Base-by-base conservation (phyloP, 2,329 filamentous ascomycete species). In the Alternaria rosae region DNA sequence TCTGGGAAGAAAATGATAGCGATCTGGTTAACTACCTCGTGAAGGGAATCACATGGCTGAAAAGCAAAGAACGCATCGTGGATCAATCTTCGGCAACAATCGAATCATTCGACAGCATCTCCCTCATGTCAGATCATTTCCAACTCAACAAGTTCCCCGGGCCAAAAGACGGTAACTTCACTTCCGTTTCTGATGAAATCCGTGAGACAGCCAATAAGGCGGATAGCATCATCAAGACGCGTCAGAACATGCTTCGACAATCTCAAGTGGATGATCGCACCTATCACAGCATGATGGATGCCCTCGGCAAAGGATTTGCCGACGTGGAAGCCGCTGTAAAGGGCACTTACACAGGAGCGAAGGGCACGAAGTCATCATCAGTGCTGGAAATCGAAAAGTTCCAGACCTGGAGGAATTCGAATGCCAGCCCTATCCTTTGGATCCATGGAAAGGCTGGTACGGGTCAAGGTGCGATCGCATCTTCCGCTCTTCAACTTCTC, bases 41-140 rank as follows among this genome's bases (percentile, higher is more conserved):
- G 3, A 72, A 71, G 23, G 57, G 60, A 2, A 20, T 65, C 3
- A 35, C 64, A 10, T 66, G 61, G 53, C 11, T 59, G 8, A 68
- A 71, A 35, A 57, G 41, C 35, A 57, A 71, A 55, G 73, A 77
- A 42, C 62, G 68, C 21, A 67, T 77, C 47, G 75, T 77, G 32
- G 72, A 74, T 30, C 60, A 75, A 61, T 57, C 59, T 25, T 76
- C 73, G 10, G 74, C 69, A 23, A 70, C 62, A 9, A 69, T 74
- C 23, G 64, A 67, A 17, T 71, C 70, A 30, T 65, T 73, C 23
- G 60, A 66, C 10, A 70, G 61, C 6, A 32, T 67, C 11, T 65
- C 64, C 10, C 62, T 77, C n/a, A 66, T 68, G 17, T 67, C 68
- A 5, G 73, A 77, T 42, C 74, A 77, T 54, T 76, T 77, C 20